phyloP scores from a whole-genome alignment of 345 rosid species.

The Eucalyptus erythrocorys region DNA sequence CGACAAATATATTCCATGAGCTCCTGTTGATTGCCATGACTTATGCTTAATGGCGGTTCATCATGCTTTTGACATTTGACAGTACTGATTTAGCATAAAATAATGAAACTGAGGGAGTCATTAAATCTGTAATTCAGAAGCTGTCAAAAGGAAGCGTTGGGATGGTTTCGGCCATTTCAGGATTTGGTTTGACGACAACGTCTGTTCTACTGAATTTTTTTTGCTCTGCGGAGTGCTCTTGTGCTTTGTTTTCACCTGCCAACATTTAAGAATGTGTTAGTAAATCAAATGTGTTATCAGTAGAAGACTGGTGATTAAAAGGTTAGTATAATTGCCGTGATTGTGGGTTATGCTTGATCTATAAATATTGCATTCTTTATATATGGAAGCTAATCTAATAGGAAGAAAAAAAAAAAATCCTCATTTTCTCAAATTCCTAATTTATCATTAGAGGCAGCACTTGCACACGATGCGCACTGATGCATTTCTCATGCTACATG shows the following conservation, averaged over 20 bases:
- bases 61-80: background rate
- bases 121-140: background rate
- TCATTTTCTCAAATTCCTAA: background rate
- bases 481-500: background rate
- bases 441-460: background rate
- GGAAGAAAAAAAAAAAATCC: background rate
- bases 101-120: background rate
- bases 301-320: background rate
- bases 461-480: rapidly evolving
- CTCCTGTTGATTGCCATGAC: background rate
- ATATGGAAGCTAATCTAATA: background rate
- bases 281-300: background rate
- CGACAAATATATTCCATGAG: background rate
- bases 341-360: background rate
- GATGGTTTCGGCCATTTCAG: background rate
- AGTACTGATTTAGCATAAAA: background rate
- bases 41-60: rapidly evolving
- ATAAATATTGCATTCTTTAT: background rate
- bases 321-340: background rate
- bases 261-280: background rate
- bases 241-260: background rate
- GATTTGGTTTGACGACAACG: background rate
- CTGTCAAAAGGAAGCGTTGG: background rate
- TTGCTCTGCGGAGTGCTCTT: background rate
- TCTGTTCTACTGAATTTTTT: background rate